Evolutionary conservation across 441 rosid genomes (phyloP).

Genomic region (Kokia cookei): DNA sequence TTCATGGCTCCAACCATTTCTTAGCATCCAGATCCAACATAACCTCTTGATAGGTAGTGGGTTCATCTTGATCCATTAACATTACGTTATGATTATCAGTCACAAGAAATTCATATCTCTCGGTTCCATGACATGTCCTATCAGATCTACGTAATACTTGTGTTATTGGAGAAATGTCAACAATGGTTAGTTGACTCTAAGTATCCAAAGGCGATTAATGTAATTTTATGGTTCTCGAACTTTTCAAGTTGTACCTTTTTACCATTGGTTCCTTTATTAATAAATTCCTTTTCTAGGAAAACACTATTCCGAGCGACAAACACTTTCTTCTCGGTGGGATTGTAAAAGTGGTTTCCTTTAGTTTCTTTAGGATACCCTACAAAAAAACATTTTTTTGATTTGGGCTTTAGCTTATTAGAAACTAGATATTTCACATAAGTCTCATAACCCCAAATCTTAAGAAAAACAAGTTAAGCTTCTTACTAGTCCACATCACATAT

Average conservation of each 20-base stretch:
- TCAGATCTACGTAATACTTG: not conserved
- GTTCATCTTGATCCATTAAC: not conserved
- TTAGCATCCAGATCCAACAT: not conserved
- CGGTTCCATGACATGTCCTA: too few relatives aligned
- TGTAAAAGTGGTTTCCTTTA: too few relatives aligned
- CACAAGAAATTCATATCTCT: not conserved
- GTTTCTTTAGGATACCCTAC: not conserved
- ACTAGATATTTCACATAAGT: not conserved
- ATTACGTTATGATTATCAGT: too few relatives aligned
- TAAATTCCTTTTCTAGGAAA: too few relatives aligned
- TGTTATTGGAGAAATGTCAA: too few relatives aligned
- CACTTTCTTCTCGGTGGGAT: too few relatives aligned
- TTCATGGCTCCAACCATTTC: not conserved
- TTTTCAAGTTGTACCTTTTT: not conserved
- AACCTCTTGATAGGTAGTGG: not conserved
- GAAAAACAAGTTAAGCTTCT: not conserved
- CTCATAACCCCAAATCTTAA: not conserved
- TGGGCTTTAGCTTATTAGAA: not conserved
- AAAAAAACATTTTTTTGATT: not conserved
- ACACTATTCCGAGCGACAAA: too few relatives aligned
- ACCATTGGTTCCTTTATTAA: too few relatives aligned
- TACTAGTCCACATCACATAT: not conserved
- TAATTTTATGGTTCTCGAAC: not conserved
- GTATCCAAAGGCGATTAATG: not conserved
- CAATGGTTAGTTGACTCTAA: not conserved